A percentile compares a stretch with the other conserved stretches of the same genome.
These are phyloP conservation scores for Calycina herbarum DNA, from an alignment of 2,329 filamentous ascomycete species.

Conservation along the genomic window DNA sequence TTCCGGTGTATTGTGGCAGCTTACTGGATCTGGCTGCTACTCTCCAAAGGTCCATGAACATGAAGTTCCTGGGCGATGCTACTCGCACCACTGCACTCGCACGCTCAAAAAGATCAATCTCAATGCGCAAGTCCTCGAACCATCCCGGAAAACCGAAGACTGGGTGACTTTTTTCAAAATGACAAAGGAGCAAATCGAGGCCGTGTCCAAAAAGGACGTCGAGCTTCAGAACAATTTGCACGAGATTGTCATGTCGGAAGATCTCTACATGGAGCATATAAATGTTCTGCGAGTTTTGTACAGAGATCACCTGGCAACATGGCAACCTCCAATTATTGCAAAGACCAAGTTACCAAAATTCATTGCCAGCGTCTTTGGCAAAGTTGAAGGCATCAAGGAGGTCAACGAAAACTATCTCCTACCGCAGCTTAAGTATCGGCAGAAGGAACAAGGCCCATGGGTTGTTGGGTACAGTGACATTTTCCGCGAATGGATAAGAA, in stretches of 20 bases:
- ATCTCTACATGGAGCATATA: constrained; percentile 85
- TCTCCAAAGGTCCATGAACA: constrained; percentile 72
- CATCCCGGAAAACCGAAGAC: constrained; percentile 67
- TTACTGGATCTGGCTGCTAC: constrained; percentile 91
- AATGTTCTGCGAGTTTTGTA: constrained; percentile 85
- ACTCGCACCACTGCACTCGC: constrained; percentile 89
- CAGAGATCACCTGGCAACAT: constrained; percentile 71
- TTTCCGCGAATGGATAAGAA: constrained; percentile 97
- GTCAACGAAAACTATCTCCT: constrained; percentile 92
- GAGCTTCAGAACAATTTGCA: constrained; percentile 92
- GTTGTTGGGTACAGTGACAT: constrained; percentile 93
- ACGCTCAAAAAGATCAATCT: constrained; percentile 94
- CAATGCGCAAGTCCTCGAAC: constrained; percentile 68
- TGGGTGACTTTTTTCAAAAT: constrained; percentile 90
- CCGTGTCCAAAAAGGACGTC: constrained; percentile 79
- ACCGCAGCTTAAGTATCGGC: constrained; percentile 92
- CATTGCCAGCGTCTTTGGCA: constrained; percentile 83
- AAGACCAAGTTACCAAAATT: constrained; percentile 79
- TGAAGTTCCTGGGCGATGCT: constrained; percentile 75
- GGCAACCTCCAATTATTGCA: constrained; percentile 77
- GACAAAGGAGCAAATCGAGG: constrained; percentile 72
- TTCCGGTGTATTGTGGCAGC: constrained; percentile 88
- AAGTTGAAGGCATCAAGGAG: constrained; percentile 81
- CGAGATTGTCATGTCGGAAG: constrained; percentile 92
- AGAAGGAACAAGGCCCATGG: constrained; percentile 95